Evolutionary conservation across 164 flowering plant genomes (phyloP).

Genomic region (Chloranthus sessilifolius): DNA sequence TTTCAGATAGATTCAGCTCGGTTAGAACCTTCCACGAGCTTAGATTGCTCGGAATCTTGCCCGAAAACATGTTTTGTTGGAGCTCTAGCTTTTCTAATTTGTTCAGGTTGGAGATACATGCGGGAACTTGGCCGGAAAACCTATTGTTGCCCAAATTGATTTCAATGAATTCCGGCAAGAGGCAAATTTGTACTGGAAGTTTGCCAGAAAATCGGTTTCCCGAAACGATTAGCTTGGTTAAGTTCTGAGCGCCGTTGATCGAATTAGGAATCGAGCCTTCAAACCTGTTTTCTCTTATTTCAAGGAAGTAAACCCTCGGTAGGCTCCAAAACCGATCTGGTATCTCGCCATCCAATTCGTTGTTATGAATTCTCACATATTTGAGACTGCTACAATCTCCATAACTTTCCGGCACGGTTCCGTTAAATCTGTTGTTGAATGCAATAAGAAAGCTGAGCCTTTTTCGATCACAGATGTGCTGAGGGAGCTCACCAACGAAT

Average conservation of each 20-base stretch:
- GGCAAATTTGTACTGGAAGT: too few species aligned
- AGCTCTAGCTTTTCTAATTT: constrained; percentile 22
- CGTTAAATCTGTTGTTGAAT: constrained; percentile 51
- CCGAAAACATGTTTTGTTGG: constrained; percentile 43
- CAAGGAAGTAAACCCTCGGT: constrained; percentile 23
- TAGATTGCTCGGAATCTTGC: constrained; percentile 49
- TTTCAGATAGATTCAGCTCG: constrained; percentile 41
- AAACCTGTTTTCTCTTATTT: constrained; percentile 38
- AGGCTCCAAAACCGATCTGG: constrained; percentile 50
- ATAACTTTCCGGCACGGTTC: constrained; percentile 37
- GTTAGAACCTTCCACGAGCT: constrained; percentile 31
- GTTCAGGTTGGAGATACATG: constrained; percentile 31
- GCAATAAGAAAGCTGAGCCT: constrained; percentile 29
- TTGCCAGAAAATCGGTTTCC: too few species aligned
- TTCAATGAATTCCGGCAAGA: too few species aligned
- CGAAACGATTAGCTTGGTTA: constrained; percentile 30
- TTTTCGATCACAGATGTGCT: constrained; percentile 36
- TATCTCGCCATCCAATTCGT: constrained; percentile 39
- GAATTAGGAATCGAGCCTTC: constrained; percentile 41
- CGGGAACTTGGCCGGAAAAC: constrained; percentile 54
- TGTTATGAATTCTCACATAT: constrained; percentile 40
- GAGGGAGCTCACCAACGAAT: constrained; percentile 57
- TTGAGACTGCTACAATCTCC: constrained; percentile 45
- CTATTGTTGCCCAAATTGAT: constrained; percentile 35
- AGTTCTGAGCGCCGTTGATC: constrained; percentile 25